A percentile compares a stretch with the other conserved stretches of the same genome.
These are phyloP conservation scores for Lipomyces japonicus DNA, from an alignment of 805 yeast species.

Conservation along the genomic window DNA sequence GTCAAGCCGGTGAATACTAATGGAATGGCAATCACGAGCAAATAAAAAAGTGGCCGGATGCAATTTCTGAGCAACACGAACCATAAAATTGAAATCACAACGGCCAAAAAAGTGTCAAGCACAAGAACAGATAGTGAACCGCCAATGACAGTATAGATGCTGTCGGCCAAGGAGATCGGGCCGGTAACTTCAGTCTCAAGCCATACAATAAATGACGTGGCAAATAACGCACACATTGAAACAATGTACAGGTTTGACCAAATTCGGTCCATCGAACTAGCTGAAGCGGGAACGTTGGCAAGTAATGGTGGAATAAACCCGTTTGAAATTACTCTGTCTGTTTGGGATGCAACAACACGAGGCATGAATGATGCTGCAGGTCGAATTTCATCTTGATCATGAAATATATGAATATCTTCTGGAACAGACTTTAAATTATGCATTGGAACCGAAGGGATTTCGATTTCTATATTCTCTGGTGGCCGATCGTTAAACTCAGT, in stretches of 20 bases:
- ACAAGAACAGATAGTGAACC: constrained; percentile 31
- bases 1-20: constrained; percentile 30
- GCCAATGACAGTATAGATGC: constrained; percentile 32
- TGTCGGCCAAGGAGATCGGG: constrained; percentile 32
- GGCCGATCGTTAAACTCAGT: not conserved
- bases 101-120: constrained; percentile 31
- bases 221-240: constrained; percentile 32
- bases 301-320: constrained; percentile 12
- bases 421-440: not conserved
- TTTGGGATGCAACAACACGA: too few relatives aligned
- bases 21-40: constrained; percentile 34
- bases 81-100: constrained; percentile 34
- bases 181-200: constrained; percentile 32
- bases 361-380: not conserved
- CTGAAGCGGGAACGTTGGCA: not conserved
- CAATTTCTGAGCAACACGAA: constrained; percentile 31
- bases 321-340: too few relatives aligned
- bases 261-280: constrained; percentile 5
- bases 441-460: too few relatives aligned
- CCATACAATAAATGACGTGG: constrained; percentile 35
- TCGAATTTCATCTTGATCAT: too few relatives aligned
- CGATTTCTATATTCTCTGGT: not conserved
- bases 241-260: constrained; percentile 30
- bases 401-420: not conserved
- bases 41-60: constrained; percentile 32